phyloP scores from a whole-genome alignment of 1,284 basidiomycete genomes.

The Ustilago tritici region DNA sequence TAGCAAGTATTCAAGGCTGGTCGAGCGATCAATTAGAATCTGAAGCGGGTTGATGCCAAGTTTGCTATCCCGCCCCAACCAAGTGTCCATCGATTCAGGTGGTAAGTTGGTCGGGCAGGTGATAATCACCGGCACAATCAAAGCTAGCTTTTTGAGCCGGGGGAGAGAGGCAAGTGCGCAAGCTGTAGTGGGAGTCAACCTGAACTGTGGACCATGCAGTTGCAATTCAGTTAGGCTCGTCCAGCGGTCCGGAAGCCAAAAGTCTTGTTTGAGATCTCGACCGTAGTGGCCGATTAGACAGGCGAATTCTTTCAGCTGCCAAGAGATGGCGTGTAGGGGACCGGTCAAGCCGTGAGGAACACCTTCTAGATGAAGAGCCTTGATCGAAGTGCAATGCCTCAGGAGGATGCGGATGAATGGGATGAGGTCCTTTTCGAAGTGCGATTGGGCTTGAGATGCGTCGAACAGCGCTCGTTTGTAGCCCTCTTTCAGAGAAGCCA shows the following conservation, averaged over 20 bases:
- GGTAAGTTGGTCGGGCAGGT: neutral
- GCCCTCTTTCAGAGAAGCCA: neutral
- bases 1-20: slow-evolving; percentile 20
- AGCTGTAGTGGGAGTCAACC: slow-evolving; percentile 13
- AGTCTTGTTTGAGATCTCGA: slow-evolving; percentile 23
- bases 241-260: slow-evolving; percentile 32
- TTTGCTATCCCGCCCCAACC: neutral
- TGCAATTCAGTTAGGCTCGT: slow-evolving; percentile 20
- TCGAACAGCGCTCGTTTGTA: slow-evolving; percentile 38
- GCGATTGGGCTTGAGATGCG: slow-evolving; percentile 38
- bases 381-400: slow-evolving; percentile 3
- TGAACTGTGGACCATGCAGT: slow-evolving; percentile 38
- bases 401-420: slow-evolving; percentile 26
- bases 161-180: slow-evolving; percentile 14
- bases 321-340: neutral
- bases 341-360: slow-evolving; percentile 16
- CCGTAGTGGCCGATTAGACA: slow-evolving; percentile 38
- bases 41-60: slow-evolving; percentile 37
- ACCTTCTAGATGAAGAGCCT: slow-evolving; percentile 28
- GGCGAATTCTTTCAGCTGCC: slow-evolving; percentile 1
- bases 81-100: neutral
- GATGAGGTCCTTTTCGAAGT: slow-evolving; percentile 21
- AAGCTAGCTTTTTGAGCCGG: slow-evolving; percentile 13
- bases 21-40: slow-evolving; percentile 18
- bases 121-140: slow-evolving; percentile 39